These are phyloP conservation scores for Aureobasidium sp. DNA, from an alignment of 2,329 filamentous ascomycete genomes.

Conservation along the genomic window DNA sequence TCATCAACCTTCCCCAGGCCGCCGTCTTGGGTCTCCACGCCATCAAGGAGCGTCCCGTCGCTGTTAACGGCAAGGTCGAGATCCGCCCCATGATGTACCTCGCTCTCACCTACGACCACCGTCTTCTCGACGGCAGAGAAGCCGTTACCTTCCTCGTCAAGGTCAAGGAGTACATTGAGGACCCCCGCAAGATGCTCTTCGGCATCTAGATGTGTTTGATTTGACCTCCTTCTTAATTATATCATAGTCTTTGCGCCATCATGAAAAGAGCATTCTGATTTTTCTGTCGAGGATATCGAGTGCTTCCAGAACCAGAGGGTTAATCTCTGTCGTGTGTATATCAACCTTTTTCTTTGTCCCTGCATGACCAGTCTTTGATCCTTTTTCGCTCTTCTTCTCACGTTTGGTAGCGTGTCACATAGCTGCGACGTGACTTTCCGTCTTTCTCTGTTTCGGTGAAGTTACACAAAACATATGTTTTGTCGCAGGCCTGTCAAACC, in stretches of 20 bases:
- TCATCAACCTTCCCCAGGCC: slow-evolving; percentile 94
- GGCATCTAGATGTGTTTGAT: slow-evolving; percentile 25
- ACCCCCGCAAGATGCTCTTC: slow-evolving; percentile 84
- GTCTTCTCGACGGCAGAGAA: slow-evolving; percentile 88
- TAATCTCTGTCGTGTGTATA: slow-evolving; percentile 2
- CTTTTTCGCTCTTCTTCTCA: not conserved
- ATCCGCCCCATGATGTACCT: slow-evolving; percentile 99
- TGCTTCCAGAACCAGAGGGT: not conserved
- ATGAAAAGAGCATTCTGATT: slow-evolving; percentile 7
- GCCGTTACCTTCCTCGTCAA: slow-evolving; percentile 95
- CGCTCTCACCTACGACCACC: slow-evolving; percentile 94
- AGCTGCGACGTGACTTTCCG: not conserved
- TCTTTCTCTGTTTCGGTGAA: not conserved
- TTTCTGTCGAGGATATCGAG: not conserved
- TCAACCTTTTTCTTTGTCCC: not conserved
- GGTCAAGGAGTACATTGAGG: slow-evolving; percentile 96
- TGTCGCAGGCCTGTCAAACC: not conserved
- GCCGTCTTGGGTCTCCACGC: slow-evolving; percentile 88
- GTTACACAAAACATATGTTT: not conserved
- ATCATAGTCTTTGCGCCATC: slow-evolving; percentile 8
- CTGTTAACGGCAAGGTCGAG: slow-evolving; percentile 87
- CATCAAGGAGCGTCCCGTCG: slow-evolving; percentile 90
- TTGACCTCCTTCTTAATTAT: not conserved
- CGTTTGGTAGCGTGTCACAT: not conserved
- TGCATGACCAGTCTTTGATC: not conserved